Conservation (phyloP, 768 basidiomycete species). For the Lentinula boryana region DNA sequence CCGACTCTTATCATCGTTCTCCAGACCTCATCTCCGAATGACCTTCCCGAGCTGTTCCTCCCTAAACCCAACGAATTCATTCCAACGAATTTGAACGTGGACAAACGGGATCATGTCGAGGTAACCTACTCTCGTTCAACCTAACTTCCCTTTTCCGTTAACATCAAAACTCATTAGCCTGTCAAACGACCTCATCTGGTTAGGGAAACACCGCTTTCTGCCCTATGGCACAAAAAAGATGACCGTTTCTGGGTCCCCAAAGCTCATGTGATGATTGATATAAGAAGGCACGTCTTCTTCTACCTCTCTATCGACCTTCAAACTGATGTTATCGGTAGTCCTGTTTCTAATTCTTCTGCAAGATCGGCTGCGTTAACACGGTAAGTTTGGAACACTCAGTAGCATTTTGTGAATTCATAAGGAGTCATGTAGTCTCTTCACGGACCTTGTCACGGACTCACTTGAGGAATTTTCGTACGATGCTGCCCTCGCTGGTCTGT, state of each 20-base stretch:
- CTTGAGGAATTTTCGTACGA: conserved; percentile 90
- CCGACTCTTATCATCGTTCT: background rate
- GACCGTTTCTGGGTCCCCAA: conserved; percentile 96
- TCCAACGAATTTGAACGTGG: conserved; percentile 78
- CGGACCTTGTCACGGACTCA: conserved; percentile 82
- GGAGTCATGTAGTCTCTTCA: conserved; percentile 51
- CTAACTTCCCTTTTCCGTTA: background rate
- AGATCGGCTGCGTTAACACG: conserved; percentile 69
- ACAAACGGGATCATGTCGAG: conserved; percentile 62
- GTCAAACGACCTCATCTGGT: conserved; percentile 71
- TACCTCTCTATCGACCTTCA: background rate
- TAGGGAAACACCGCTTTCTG: conserved; percentile 60
- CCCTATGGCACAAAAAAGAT: conserved; percentile 96
- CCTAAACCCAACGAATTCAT: conserved; percentile 90
- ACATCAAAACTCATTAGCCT: conserved; percentile 41
- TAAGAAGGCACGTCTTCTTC: conserved; percentile 54
- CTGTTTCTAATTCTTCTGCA: conserved; percentile 54
- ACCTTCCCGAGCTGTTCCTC: conserved; percentile 63
- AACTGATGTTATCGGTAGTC: conserved; percentile 29
- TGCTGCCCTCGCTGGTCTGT: conserved; percentile 85
- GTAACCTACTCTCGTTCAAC: conserved; percentile 28
- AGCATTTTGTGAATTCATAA: background rate
- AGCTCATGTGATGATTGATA: conserved; percentile 68
- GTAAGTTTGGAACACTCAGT: conserved; percentile 26
- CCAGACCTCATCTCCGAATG: conserved; percentile 61